phyloP scores from a whole-genome alignment of 495 filamentous ascomycete species.

The Parachaetomium inaequale region DNA sequence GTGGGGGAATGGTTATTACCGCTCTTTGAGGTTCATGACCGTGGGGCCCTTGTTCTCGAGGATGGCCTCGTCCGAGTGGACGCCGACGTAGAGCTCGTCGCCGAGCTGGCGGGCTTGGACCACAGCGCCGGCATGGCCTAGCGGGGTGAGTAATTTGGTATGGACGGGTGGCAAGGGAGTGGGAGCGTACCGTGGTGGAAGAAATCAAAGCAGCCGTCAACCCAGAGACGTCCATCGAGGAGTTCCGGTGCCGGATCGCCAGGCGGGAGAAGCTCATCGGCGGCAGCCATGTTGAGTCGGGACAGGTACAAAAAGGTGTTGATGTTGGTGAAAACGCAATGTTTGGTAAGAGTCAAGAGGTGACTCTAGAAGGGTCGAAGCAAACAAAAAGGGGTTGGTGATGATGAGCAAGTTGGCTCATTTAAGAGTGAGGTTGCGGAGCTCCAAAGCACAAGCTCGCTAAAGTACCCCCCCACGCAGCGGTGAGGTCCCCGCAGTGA shows the following conservation, averaged over 20 bases:
- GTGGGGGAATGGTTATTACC: constrained; percentile 45
- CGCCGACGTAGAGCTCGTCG: constrained; percentile 79
- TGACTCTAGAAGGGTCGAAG: not conserved
- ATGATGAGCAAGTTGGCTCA: constrained; percentile 2
- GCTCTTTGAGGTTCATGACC: constrained; percentile 90
- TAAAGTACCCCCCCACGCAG: constrained; percentile 6
- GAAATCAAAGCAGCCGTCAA: constrained; percentile 99
- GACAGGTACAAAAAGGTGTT: not conserved
- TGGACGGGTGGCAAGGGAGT: no score
- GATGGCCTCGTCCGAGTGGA: constrained; percentile 94
- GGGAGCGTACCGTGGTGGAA: constrained; percentile 75
- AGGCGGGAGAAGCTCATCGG: constrained; percentile 25
- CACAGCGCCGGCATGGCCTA: constrained; percentile 94
- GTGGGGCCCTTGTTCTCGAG: constrained; percentile 95
- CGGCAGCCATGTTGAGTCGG: constrained; percentile 20
- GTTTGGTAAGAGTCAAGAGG: no score
- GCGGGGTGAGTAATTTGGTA: constrained; percentile 2
- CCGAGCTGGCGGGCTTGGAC: constrained; percentile 73
- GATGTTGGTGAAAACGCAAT: no score
- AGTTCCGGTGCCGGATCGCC: constrained; percentile 46
- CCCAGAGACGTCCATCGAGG: constrained; percentile 79
- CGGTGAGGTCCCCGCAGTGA: not conserved
- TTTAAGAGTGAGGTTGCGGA: constrained; percentile 1
- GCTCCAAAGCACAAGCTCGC: constrained; percentile 1
- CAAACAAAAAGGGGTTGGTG: not conserved